Conservation (phyloP, 495 filamentous ascomycete genomes). For the Daldinia vernicosa region DNA sequence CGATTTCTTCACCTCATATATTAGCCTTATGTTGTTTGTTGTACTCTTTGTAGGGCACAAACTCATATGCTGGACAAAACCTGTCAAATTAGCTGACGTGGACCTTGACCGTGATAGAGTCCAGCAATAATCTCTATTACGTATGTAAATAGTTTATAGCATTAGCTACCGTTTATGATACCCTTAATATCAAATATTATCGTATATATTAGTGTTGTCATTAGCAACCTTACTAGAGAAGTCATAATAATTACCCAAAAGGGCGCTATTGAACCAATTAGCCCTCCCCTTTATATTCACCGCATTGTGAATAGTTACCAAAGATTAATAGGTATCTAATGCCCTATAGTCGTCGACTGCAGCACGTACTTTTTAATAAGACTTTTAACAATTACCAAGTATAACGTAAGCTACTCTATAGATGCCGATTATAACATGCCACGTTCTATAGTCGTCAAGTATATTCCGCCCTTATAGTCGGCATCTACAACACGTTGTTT, state of each 20-base stretch:
- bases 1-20: constrained; percentile 69
- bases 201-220: not conserved
- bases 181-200: constrained; percentile 20
- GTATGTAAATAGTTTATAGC: constrained; percentile 12
- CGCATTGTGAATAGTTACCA: not conserved
- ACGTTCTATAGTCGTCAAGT: not conserved
- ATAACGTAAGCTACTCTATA: not conserved
- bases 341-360: not conserved
- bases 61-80: constrained; percentile 46
- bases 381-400: not conserved
- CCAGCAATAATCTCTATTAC: constrained; percentile 20
- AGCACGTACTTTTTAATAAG: not conserved
- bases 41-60: constrained; percentile 69
- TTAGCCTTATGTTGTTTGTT: constrained; percentile 69
- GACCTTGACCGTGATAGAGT: constrained; percentile 44
- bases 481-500: not conserved
- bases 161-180: constrained; percentile 14
- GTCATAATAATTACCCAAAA: not conserved
- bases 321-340: not conserved
- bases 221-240: not conserved
- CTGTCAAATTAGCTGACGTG: constrained; percentile 39
- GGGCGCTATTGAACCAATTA: not conserved
- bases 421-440: not conserved
- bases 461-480: not conserved
- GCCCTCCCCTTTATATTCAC: not conserved